phyloP scores from a whole-genome alignment of 2,329 filamentous ascomycete genomes.

The Dissoconium aciculare region DNA sequence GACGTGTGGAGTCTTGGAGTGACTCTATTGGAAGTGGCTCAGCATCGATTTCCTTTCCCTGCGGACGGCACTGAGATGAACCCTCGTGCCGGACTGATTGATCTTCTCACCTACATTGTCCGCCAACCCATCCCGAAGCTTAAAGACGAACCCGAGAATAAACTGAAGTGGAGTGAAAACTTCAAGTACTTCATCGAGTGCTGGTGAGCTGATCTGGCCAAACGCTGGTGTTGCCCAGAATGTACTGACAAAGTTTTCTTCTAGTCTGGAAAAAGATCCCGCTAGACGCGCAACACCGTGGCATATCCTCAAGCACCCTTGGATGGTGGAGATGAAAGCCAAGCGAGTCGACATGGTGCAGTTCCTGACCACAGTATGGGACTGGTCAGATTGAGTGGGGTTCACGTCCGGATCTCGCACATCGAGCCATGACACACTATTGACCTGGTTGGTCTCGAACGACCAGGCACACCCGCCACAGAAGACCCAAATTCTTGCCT shows the following conservation, averaged over 20 bases:
- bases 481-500: no score
- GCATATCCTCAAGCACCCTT: conserved; percentile 98
- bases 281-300: conserved; percentile 78
- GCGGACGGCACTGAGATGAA: conserved; percentile 94
- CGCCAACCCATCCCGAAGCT: conserved; percentile 86
- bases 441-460: no score
- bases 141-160: conserved; percentile 66
- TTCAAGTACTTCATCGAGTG: conserved; percentile 99
- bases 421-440: no score
- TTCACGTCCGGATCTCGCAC: no score
- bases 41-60: conserved; percentile 95
- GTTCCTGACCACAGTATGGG: conserved; percentile 91
- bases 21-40: conserved; percentile 94
- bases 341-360: conserved; percentile 97
- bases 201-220: no score
- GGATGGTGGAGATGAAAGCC: conserved; percentile 91
- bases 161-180: conserved; percentile 87
- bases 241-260: no score
- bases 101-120: conserved; percentile 93
- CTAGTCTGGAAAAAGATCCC: conserved; percentile 88
- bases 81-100: conserved; percentile 80
- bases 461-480: no score
- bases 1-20: conserved; percentile 98
- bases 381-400: conserved; percentile 69
- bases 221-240: conserved; percentile 4